A percentile compares a stretch with the other conserved stretches of the same genome.
Evolutionary conservation across 1,139 yeast genomes (phyloP).

Genomic region (Barnettozyma hawaiiensis): DNA sequence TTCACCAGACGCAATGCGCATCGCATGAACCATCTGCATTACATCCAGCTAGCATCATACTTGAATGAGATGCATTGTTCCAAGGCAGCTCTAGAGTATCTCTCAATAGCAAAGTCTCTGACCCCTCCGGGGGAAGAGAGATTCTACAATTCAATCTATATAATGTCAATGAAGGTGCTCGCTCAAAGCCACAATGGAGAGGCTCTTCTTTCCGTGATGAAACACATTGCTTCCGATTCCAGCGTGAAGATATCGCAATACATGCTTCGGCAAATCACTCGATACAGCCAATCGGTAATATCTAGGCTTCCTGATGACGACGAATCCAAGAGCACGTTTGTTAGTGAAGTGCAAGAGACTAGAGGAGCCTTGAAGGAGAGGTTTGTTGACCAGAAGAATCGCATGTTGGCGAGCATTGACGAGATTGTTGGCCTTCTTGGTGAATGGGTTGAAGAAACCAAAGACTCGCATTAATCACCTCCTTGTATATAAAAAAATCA

Average conservation of each 20-base stretch:
- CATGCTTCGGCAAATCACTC: neutral
- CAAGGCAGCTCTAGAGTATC: neutral
- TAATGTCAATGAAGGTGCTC: conserved; percentile 4
- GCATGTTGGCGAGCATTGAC: neutral
- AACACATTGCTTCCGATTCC: neutral
- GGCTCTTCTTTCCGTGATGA: neutral
- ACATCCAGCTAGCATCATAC: conserved; percentile 11
- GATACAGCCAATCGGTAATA: conserved; percentile 1
- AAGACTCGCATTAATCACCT: neutral
- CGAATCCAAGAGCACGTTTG: neutral
- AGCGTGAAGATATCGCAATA: neutral
- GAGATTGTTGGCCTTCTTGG: neutral
- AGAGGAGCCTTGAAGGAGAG: neutral
- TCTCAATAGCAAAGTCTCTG: conserved; percentile 1
- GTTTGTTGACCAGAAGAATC: neutral
- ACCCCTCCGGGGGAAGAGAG: neutral
- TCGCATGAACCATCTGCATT: conserved; percentile 7
- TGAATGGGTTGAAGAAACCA: conserved; percentile 8
- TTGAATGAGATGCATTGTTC: conserved; percentile 10
- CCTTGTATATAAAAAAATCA: conserved; percentile 3
- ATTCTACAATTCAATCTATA: neutral
- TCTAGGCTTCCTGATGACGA: neutral
- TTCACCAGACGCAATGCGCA: conserved; percentile 11
- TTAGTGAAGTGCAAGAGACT: neutral
- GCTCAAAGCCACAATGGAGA: neutral